Base-by-base conservation (phyloP, 345 rosid species). In the Camelina neglecta region DNA sequence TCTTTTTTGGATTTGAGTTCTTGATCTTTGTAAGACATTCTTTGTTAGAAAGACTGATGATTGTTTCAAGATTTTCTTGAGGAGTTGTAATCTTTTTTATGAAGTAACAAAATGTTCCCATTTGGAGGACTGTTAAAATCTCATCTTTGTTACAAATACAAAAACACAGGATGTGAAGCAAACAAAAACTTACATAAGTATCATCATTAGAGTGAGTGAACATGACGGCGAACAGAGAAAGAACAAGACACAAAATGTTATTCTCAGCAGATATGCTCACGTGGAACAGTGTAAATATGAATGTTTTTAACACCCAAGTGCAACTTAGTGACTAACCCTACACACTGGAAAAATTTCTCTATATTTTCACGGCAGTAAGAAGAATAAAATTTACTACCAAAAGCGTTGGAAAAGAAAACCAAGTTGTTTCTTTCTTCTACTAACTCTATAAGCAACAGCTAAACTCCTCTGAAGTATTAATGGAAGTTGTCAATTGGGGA, bases 301-400 rank as follows among this genome's bases (percentile, higher is more conserved):
- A 50, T 75, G 45, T 44, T 26, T 53, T 12, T 21, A 69, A 45
- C 26, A 50, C 16, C 20, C 24, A 62, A 16, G 20, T 64, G 66
- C 58, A 70, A 36, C 59, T 29, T 4, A 26, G 29, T 26, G 29
- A 29, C 31, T 35, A 64, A 66, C 74, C 87, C 87, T 85, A 78
- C 77, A 84, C 84, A 84, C 75, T 51, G 35, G 67, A 65, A 81
- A 74, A 57, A 24, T 23, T 20, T 38, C 23, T 53, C 60, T 67
- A 53, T 42, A 3, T 47, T 53, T 53, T 65, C 63, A 51, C 6
- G 78, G 85, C 67, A 80, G 87, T 76, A 84, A 85, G 77, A 59
- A 48, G 15, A 1, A 70, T 68, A 85, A 86, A 86, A 71, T 81
- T 85, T 77, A 80, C 93, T 80, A 67, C 84, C 87, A 72, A 41